Evolutionary conservation across 2,329 filamentous ascomycete genomes (phyloP), one percentile per base, ranked within the genome.

Genomic region (Aspergillus sp.): DNA sequence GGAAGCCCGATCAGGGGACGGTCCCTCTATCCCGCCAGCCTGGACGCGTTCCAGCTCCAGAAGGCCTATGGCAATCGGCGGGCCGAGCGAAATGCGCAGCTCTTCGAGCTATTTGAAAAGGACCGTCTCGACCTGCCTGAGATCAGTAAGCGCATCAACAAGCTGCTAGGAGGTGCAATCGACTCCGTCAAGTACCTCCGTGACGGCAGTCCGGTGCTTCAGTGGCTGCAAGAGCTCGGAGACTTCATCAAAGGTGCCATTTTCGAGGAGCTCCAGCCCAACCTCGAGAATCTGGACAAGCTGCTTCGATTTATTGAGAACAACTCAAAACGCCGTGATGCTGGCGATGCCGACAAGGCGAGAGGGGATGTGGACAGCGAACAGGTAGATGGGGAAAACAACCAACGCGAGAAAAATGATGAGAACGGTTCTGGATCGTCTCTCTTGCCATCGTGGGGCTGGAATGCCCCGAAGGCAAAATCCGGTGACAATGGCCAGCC

Each of bases 21-120:
- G 24, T 40, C 37, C 11, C 29, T 40, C 4, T 40, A 40, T 27
- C 31, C 37, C 6, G 29, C 34, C 8, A 37, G 26, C 15, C 34
- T 40, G 12, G 22, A 32, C 10, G 28, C 37, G 10, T 40, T 40
- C 15, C n/a, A 29, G 16, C n/a, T 13, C 17, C n/a, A 8, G 17
- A 26, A 14, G 22, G 29, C 15, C 17, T 20, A 32, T 29, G 15
- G 14, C 15, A 16, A 4, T 24, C 4, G 10, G 20, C 14, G 22
- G n/a, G 15, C 10, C 11, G n/a, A 16, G 12, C 17, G 26, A n/a
- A n/a, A 14, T 22, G 19, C 19, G 19, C 5, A 22, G 10, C 19
- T 22, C 10, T 5, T 22, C 6, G 19, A 22, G 19, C 5, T 22
- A 22, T 22, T 22, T 22, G 19, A 22, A 22, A 22, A 10, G 10